Conservation (phyloP, 2,329 filamentous ascomycete genomes). For the Coniosporium tulheliwenetii region DNA sequence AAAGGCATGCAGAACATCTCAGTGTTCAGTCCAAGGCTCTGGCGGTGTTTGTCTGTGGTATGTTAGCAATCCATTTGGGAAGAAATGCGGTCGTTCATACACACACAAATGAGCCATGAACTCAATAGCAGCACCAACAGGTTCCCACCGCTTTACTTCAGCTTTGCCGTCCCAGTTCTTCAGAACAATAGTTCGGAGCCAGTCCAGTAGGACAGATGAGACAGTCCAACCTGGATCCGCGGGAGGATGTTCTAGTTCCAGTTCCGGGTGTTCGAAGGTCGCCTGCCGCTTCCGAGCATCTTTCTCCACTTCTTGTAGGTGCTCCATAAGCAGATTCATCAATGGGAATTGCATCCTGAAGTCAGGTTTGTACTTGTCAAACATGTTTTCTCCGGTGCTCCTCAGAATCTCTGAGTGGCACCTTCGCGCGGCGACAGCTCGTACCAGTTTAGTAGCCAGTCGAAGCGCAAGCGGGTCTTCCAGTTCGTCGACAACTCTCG, state of each 20-base stretch:
- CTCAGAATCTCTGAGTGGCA: slow-evolving; percentile 12
- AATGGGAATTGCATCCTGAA: background rate
- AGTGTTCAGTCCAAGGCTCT: slow-evolving; percentile 39
- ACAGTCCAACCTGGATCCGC: slow-evolving; percentile 19
- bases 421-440: slow-evolving; percentile 31
- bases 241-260: slow-evolving; percentile 7
- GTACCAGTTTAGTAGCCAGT: slow-evolving; percentile 31
- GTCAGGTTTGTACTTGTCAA: slow-evolving; percentile 1
- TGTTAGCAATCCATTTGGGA: background rate
- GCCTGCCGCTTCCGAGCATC: background rate
- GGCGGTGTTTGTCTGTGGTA: slow-evolving; percentile 8
- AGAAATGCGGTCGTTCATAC: background rate
- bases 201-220: slow-evolving; percentile 38
- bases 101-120: slow-evolving; percentile 59
- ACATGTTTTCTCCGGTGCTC: background rate
- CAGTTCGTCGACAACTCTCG: slow-evolving; percentile 22
- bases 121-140: slow-evolving; percentile 62
- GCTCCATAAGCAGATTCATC: background rate
- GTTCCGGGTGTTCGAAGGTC: background rate
- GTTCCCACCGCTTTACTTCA: slow-evolving; percentile 51
- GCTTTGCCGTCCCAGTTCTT: slow-evolving; percentile 68
- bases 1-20: slow-evolving; percentile 61
- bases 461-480: slow-evolving; percentile 36
- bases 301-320: background rate
- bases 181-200: slow-evolving; percentile 59